A percentile compares a stretch with the other conserved stretches of the same genome.
These are phyloP conservation scores for Triticum turgidum DNA, from an alignment of 176 grass and related monocot species.

Conservation along the genomic window DNA sequence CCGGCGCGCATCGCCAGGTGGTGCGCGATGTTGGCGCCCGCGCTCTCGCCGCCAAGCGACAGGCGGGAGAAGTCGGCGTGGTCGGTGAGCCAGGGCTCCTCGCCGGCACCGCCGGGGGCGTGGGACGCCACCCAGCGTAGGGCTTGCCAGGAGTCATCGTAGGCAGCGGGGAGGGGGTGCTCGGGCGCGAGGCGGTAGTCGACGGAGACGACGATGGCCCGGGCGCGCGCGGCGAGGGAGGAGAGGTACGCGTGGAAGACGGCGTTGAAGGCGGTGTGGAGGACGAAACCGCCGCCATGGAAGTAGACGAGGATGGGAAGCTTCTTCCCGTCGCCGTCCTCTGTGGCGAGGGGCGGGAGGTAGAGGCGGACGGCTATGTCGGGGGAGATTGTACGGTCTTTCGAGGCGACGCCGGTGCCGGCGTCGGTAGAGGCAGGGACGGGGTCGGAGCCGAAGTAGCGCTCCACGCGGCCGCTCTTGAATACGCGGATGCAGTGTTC, in stretches of 20 bases:
- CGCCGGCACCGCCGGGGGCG: not conserved
- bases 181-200: conserved; percentile 81
- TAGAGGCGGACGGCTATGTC: conserved; percentile 47
- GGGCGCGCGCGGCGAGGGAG: conserved; percentile 42
- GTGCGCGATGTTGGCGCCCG: conserved; percentile 62
- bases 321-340: not conserved
- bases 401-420: conserved; percentile 45
- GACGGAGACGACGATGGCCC: conserved; percentile 49
- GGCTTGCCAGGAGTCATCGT: conserved; percentile 41
- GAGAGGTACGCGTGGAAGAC: conserved; percentile 47
- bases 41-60: conserved; percentile 59
- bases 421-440: conserved; percentile 41
- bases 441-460: conserved; percentile 44
- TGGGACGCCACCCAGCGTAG: conserved; percentile 54
- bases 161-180: conserved; percentile 65
- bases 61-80: conserved; percentile 47
- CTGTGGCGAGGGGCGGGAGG: conserved; percentile 33
- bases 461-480: conserved; percentile 56
- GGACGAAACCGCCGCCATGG: conserved; percentile 49
- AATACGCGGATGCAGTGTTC: conserved; percentile 48
- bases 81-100: conserved; percentile 48
- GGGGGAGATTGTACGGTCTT: conserved; percentile 41
- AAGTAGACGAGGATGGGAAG: conserved; percentile 50
- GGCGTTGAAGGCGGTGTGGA: conserved; percentile 50
- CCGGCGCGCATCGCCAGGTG: conserved; percentile 40